phyloP scores from a whole-genome alignment of 177 flowering plant species.

The Vitis hybrid region DNA sequence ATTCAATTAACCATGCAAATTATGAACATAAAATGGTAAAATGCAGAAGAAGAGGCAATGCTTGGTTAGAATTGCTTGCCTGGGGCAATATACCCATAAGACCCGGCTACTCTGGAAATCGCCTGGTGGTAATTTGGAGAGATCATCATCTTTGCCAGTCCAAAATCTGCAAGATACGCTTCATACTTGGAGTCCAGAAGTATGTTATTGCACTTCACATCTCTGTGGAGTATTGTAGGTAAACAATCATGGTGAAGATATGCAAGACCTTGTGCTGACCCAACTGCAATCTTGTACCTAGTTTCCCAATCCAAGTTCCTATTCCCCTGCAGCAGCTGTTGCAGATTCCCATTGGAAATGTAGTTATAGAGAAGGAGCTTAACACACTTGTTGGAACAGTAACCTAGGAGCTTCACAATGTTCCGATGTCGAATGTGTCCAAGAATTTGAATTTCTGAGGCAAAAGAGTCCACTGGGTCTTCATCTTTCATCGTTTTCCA shows the following conservation, averaged over 20 bases:
- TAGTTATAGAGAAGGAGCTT: constrained; percentile 48
- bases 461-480: constrained; percentile 71
- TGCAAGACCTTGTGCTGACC: constrained; percentile 53
- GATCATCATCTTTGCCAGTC: constrained; percentile 48
- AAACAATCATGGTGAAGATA: constrained; percentile 56
- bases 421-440: constrained; percentile 52
- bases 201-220: constrained; percentile 58
- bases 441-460: constrained; percentile 51
- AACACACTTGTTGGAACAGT: constrained; percentile 43
- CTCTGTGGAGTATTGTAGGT: constrained; percentile 51
- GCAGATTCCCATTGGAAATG: constrained; percentile 48
- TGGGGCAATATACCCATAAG: constrained; percentile 60
- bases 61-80: constrained; percentile 21
- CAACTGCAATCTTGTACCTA: constrained; percentile 53
- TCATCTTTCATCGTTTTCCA: constrained; percentile 63
- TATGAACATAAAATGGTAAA: background rate
- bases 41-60: background rate
- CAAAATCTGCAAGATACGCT: constrained; percentile 53
- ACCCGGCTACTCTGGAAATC: constrained; percentile 49
- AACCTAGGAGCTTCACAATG: constrained; percentile 48
- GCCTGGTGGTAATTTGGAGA: constrained; percentile 44
- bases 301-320: constrained; percentile 54
- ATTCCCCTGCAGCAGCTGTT: constrained; percentile 39
- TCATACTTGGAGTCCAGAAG: constrained; percentile 47
- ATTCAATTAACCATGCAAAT: background rate